Percentiles rank a stretch among this genome's conserved stretches.
Conservation (phyloP, 2,329 filamentous ascomycete genomes). For the Emmonsiellopsis sp. region DNA sequence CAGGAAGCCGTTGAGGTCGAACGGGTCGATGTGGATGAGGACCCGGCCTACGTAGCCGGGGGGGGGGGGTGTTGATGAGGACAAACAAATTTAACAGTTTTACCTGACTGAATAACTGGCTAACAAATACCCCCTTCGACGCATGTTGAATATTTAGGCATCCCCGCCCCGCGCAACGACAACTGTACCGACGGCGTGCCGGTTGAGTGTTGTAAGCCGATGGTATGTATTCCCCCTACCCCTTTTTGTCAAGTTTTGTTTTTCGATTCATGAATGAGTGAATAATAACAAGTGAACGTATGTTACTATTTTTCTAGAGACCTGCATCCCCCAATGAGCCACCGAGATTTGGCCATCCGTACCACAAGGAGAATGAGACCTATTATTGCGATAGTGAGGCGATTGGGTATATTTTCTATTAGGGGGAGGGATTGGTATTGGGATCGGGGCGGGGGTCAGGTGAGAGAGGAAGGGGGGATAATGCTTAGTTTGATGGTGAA, state of each 20-base stretch:
- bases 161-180: slow-evolving; percentile 5
- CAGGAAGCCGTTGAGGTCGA: no score
- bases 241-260: not conserved
- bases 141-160: not conserved
- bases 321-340: not conserved
- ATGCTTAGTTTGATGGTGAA: no score
- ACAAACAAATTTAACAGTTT: not conserved
- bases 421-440: no score
- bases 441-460: no score
- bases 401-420: not conserved
- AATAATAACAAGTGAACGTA: not conserved
- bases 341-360: no score
- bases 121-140: not conserved
- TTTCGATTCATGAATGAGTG: not conserved
- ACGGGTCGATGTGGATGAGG: no score
- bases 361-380: not conserved
- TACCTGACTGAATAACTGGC: not conserved
- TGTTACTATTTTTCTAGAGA: not conserved
- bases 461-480: no score
- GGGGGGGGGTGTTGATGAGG: no score
- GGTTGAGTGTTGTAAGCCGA: slow-evolving; percentile 9
- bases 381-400: slow-evolving; percentile 1
- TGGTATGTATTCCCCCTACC: not conserved
- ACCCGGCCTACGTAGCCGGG: no score
- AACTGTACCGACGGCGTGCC: slow-evolving; percentile 4